Percentiles rank a stretch among this genome's conserved stretches.
Conservation (phyloP, 148 eudicot genomes). For the Camellia lanceoleosa region DNA sequence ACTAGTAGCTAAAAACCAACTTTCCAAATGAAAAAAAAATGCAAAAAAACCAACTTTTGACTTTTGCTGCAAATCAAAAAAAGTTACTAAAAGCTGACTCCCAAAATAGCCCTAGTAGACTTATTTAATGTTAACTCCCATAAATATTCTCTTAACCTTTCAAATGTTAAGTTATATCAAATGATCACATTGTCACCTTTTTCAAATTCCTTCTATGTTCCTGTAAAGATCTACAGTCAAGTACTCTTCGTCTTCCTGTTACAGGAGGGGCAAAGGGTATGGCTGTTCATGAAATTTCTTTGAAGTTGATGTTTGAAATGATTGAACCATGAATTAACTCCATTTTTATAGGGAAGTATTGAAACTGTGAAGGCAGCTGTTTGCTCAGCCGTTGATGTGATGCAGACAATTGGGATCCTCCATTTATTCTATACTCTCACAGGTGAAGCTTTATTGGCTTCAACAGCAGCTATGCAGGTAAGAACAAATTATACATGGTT, state of each 20-base stretch:
- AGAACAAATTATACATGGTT: background rate
- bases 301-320: background rate
- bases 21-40: too few relatives aligned
- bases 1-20: too few relatives aligned
- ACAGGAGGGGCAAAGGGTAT: slow-evolving; percentile 83
- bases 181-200: too few relatives aligned
- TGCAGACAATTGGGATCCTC: slow-evolving; percentile 82
- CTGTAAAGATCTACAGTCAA: slow-evolving; percentile 61
- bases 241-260: slow-evolving; percentile 85
- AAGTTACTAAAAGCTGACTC: too few relatives aligned
- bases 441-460: slow-evolving; percentile 68
- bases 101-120: too few relatives aligned
- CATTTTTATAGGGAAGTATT: slow-evolving; percentile 56
- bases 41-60: too few relatives aligned
- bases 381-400: slow-evolving; percentile 75
- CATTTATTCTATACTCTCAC: slow-evolving; percentile 50
- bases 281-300: slow-evolving; percentile 4
- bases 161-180: too few relatives aligned
- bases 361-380: slow-evolving; percentile 64
- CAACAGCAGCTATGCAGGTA: slow-evolving; percentile 82
- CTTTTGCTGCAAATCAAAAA: too few relatives aligned
- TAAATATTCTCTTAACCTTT: too few relatives aligned
- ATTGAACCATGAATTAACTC: background rate
- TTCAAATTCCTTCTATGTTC: too few relatives aligned
- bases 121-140: too few relatives aligned